Conservation (phyloP, 2,329 filamentous ascomycete species). For the Pseudogymnoascus sp. region DNA sequence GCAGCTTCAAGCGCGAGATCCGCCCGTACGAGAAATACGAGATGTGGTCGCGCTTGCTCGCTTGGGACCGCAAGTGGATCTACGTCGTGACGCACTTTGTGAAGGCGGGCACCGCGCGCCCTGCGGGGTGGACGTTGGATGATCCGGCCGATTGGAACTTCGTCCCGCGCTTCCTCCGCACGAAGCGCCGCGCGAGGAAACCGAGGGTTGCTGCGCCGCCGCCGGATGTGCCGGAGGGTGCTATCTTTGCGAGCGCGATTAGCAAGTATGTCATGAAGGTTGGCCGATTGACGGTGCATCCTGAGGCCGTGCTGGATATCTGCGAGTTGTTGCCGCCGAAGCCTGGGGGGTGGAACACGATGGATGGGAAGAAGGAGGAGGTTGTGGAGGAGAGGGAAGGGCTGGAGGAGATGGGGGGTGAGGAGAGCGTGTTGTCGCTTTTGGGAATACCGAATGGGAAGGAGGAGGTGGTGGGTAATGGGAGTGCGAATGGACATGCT, state of each 20-base stretch:
- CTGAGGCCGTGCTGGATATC: slow-evolving; percentile 63
- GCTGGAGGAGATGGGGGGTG: slow-evolving; percentile 11
- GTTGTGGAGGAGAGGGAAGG: slow-evolving; percentile 16
- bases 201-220: slow-evolving; percentile 27
- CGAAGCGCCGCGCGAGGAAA: slow-evolving; percentile 33
- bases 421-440: background rate
- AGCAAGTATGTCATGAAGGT: slow-evolving; percentile 80
- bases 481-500: slow-evolving; percentile 19
- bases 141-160: background rate
- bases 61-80: slow-evolving; percentile 77
- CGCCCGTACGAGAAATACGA: slow-evolving; percentile 61
- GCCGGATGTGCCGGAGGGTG: slow-evolving; percentile 45
- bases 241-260: slow-evolving; percentile 62
- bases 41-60: slow-evolving; percentile 61
- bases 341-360: slow-evolving; percentile 54
- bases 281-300: slow-evolving; percentile 74
- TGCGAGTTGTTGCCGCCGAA: slow-evolving; percentile 66
- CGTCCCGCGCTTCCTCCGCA: background rate
- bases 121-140: slow-evolving; percentile 35
- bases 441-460: slow-evolving; percentile 1
- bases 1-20: slow-evolving; percentile 67
- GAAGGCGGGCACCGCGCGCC: slow-evolving; percentile 48
- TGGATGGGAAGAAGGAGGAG: slow-evolving; percentile 22
- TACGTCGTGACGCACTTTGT: slow-evolving; percentile 70
- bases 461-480: background rate